phyloP scores from a whole-genome alignment of 2,329 filamentous ascomycete species.

The Chaetomiaceae sp. region DNA sequence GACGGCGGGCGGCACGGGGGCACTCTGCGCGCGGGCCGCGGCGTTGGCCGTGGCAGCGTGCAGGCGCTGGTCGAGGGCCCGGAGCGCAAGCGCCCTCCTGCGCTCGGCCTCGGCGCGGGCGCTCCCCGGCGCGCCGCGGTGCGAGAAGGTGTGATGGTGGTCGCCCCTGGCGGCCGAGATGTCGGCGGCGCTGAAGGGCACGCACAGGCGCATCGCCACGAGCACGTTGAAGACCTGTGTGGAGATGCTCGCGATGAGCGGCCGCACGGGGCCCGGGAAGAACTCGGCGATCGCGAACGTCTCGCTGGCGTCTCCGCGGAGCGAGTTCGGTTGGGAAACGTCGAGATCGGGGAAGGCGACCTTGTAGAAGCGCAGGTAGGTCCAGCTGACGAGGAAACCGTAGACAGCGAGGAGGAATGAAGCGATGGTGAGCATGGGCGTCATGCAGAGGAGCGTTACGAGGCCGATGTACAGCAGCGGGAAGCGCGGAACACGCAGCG shows the following conservation, averaged over 20 bases:
- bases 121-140: conserved; percentile 55
- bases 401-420: conserved; percentile 74
- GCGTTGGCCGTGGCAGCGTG: conserved; percentile 68
- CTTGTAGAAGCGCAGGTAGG: conserved; percentile 95
- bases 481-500: conserved; percentile 74
- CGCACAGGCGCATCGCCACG: conserved; percentile 72
- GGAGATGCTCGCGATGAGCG: conserved; percentile 67
- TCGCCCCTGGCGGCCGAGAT: conserved; percentile 70
- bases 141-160: conserved; percentile 52
- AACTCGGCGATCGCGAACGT: conserved; percentile 95
- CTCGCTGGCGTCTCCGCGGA: conserved; percentile 89
- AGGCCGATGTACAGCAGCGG: conserved; percentile 70
- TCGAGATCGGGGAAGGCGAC: conserved; percentile 64
- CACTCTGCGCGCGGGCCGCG: conserved; percentile 36
- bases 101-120: conserved; percentile 90
- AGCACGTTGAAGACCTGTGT: conserved; percentile 70
- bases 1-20: conserved; percentile 38
- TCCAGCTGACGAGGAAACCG: conserved; percentile 86
- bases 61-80: conserved; percentile 85
- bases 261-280: conserved; percentile 81
- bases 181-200: conserved; percentile 78
- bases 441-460: conserved; percentile 59
- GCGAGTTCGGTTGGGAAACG: conserved; percentile 52
- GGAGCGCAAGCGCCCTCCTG: conserved; percentile 80
- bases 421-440: conserved; percentile 59